These are phyloP conservation scores for Parietichytrium sp. DNA, from an alignment of 108 stramenopile genomes.

Conservation along the genomic window DNA sequence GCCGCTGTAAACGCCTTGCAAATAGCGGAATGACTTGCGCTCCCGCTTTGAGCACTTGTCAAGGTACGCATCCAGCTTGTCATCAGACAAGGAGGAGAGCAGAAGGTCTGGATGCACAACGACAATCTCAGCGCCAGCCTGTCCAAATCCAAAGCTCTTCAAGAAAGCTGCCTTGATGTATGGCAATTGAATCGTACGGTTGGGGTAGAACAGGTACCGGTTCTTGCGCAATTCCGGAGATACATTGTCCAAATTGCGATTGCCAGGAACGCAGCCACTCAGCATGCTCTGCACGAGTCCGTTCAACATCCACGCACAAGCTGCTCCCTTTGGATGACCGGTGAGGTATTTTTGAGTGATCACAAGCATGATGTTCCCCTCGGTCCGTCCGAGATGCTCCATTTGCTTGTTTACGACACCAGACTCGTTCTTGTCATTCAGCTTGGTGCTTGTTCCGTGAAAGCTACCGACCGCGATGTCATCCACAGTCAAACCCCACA, in stretches of 20 bases:
- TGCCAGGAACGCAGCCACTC: conserved; percentile 37
- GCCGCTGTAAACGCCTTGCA: conserved; percentile 27
- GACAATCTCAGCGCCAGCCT: conserved; percentile 42
- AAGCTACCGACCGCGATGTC: conserved; percentile 39
- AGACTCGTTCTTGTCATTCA: conserved; percentile 44
- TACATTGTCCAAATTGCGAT: conserved; percentile 39
- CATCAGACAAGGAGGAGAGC: background rate
- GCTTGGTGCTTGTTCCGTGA: conserved; percentile 43
- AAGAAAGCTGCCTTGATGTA: conserved; percentile 22
- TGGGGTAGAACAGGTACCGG: conserved; percentile 42
- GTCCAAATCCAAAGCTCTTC: conserved; percentile 48
- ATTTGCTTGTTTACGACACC: conserved; percentile 39
- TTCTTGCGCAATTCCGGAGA: conserved; percentile 16
- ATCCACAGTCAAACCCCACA: conserved; percentile 27
- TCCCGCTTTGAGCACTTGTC: conserved; percentile 3
- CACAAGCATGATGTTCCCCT: conserved; percentile 35
- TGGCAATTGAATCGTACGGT: conserved; percentile 11
- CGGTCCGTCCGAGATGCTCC: conserved; percentile 38
- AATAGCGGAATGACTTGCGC: conserved; percentile 7
- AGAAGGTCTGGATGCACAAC: conserved; percentile 39
- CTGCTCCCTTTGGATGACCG: conserved; percentile 44
- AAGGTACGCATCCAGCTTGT: background rate
- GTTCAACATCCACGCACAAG: conserved; percentile 46
- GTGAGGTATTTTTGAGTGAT: conserved; percentile 44
- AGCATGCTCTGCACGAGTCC: conserved; percentile 40